Conservation (phyloP, 257 asterid species). For the Solanum virginianum region DNA sequence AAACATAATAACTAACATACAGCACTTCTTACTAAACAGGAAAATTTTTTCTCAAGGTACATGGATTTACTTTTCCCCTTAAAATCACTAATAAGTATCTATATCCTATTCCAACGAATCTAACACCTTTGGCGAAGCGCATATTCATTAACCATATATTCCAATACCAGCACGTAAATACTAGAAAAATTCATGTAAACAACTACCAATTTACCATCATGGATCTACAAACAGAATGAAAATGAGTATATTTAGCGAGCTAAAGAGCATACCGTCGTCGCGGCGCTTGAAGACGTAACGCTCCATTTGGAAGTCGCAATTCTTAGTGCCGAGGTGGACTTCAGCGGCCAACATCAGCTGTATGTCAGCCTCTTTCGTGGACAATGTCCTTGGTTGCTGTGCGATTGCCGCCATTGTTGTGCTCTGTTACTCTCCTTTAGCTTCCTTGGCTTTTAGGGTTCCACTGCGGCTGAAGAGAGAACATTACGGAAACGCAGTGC, state of each 20-base stretch:
- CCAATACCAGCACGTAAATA: background rate
- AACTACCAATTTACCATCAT: background rate
- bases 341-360: background rate
- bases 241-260: background rate
- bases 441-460: background rate
- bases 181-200: background rate
- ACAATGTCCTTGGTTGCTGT: background rate
- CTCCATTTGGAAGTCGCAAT: background rate
- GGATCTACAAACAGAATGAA: background rate
- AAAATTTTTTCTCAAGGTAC: background rate
- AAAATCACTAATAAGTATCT: background rate
- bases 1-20: background rate
- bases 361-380: background rate
- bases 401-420: background rate
- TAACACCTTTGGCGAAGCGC: background rate
- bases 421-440: background rate
- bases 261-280: background rate
- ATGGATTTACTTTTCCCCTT: background rate
- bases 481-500: background rate
- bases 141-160: background rate
- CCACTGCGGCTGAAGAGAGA: background rate
- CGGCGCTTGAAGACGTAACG: background rate
- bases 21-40: background rate
- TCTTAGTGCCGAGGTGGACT: background rate
- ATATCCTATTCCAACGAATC: background rate